Evolutionary conservation across 805 yeast species (phyloP).

Genomic region (Ogataea angusta): DNA sequence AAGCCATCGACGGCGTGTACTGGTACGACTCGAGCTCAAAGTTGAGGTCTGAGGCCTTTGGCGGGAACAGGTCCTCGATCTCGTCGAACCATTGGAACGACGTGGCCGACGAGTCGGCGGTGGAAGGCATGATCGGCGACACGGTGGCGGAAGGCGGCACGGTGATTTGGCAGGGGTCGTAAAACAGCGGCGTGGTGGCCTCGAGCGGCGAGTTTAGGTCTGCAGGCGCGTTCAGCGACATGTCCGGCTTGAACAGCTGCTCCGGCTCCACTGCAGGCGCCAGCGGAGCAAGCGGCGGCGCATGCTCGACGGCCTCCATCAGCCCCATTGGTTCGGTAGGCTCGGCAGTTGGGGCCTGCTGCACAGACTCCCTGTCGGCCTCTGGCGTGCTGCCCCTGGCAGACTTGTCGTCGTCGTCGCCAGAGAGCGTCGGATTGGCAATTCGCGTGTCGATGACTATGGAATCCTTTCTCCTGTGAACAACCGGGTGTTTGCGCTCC

Average conservation of each 20-base stretch:
- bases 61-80: constrained; percentile 11
- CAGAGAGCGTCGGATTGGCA: constrained; percentile 32
- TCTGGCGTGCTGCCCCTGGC: background rate
- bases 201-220: constrained; percentile 13
- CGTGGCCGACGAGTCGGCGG: constrained; percentile 6
- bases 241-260: constrained; percentile 7
- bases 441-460: constrained; percentile 32
- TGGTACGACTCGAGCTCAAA: constrained; percentile 9
- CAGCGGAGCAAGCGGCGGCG: background rate
- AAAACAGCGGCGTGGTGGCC: constrained; percentile 12
- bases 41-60: constrained; percentile 1
- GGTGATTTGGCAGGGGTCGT: constrained; percentile 1
- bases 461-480: constrained; percentile 15
- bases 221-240: constrained; percentile 6
- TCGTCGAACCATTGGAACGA: constrained; percentile 18
- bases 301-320: too few relatives aligned
- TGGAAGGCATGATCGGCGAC: constrained; percentile 3
- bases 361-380: constrained; percentile 1
- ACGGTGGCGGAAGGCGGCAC: constrained; percentile 1
- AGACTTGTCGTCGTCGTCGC: background rate
- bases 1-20: constrained; percentile 19
- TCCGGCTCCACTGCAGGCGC: background rate
- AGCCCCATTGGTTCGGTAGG: too few relatives aligned
- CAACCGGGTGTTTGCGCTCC: constrained; percentile 19
- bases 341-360: background rate